phyloP scores from a whole-genome alignment of 352 stramenopile genomes.

The Pythium dissotocum region DNA sequence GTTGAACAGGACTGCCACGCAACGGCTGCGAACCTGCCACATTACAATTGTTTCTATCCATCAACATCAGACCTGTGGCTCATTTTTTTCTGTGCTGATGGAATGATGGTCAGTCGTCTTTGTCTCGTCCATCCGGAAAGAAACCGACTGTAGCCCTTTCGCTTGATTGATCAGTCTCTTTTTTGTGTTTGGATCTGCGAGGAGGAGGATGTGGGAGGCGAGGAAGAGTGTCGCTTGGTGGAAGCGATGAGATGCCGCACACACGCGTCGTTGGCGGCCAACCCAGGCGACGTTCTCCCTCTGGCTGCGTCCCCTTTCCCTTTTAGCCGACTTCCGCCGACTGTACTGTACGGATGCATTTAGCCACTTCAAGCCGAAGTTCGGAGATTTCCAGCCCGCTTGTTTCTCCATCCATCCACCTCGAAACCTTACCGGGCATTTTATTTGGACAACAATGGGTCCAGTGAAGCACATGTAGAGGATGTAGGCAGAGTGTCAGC shows the following conservation, averaged over 20 bases:
- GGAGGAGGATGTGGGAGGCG: not conserved
- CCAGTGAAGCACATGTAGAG: not conserved
- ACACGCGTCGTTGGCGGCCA: not conserved
- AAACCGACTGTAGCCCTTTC: conserved; percentile 4
- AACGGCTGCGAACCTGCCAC: not conserved
- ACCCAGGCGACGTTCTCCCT: not conserved
- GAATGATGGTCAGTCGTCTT: conserved; percentile 12
- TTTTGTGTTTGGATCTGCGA: conserved; percentile 13
- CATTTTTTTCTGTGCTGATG: conserved; percentile 4
- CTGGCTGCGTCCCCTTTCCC: not conserved
- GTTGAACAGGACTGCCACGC: not conserved
- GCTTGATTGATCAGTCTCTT: conserved; percentile 10
- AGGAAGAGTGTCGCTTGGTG: conserved; percentile 21
- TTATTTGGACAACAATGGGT: not conserved
- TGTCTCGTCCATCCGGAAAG: conserved; percentile 5
- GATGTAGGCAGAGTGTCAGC: not conserved
- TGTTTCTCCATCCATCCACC: not conserved
- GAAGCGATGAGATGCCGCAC: conserved; percentile 12
- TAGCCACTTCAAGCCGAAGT: not conserved
- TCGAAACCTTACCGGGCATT: not conserved
- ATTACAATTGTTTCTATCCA: not conserved
- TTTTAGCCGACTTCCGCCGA: not conserved
- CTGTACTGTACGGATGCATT: not conserved
- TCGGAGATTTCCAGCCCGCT: not conserved
- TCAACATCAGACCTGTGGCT: not conserved